Conservation (phyloP, 257 asterid species). For the Solanum paucissectum region DNA sequence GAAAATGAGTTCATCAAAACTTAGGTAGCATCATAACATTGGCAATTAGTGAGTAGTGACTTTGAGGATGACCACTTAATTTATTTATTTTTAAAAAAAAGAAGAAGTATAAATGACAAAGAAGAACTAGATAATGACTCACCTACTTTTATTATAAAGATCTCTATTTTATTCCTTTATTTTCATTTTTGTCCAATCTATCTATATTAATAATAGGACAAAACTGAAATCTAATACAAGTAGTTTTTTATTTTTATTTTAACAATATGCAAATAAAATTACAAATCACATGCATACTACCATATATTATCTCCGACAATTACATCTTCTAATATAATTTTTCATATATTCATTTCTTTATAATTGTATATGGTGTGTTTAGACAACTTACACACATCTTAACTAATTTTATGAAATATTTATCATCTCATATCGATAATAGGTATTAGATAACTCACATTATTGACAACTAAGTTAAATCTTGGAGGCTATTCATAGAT, state of each 20-base stretch:
- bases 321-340: neutral
- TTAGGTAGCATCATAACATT: neutral
- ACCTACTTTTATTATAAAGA: neutral
- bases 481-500: neutral
- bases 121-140: neutral
- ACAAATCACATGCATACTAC: neutral
- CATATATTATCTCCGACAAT: neutral
- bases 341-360: no score
- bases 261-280: neutral
- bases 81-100: neutral
- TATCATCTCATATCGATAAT: no score
- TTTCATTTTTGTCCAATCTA: neutral
- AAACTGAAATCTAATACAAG: neutral
- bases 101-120: neutral
- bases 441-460: neutral
- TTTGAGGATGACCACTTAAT: neutral
- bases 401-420: no score
- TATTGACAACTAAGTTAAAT: no score
- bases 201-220: neutral
- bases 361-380: no score
- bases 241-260: neutral
- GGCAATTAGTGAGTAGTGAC: neutral
- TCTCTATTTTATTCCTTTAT: neutral
- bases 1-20: neutral
- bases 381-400: fast-evolving